Conservation (phyloP, 2,329 filamentous ascomycete species). For the Colletotrichum karsti region DNA sequence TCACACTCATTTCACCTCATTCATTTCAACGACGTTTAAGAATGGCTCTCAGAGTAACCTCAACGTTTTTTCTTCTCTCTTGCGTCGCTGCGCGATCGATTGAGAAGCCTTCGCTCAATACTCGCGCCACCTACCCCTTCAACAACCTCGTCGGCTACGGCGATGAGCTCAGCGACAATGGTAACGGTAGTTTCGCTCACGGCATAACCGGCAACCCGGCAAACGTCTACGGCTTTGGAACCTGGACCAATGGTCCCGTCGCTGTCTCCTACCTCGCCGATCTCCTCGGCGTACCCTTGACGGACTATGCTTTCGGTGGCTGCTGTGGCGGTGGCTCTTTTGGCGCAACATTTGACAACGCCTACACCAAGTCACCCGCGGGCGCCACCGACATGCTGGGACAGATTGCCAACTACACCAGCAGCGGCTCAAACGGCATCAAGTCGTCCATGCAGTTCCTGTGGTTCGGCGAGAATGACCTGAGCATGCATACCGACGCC, state of each 20-base stretch:
- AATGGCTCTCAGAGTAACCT: background rate
- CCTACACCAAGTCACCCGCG: slow-evolving; percentile 6
- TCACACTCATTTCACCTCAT: background rate
- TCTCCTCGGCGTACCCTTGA: background rate
- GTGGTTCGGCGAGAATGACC: slow-evolving; percentile 3
- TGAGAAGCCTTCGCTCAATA: background rate
- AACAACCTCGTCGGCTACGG: background rate
- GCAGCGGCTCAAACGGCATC: background rate
- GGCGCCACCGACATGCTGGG: slow-evolving; percentile 5
- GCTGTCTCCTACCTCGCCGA: slow-evolving; percentile 13
- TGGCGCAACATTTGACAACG: slow-evolving; percentile 7
- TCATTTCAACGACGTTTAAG: background rate
- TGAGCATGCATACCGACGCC: slow-evolving; percentile 5
- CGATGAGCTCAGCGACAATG: background rate
- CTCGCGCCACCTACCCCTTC: background rate
- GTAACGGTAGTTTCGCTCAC: background rate
- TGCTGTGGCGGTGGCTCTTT: slow-evolving; percentile 8
- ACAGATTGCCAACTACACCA: background rate
- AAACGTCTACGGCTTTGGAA: slow-evolving; percentile 8
- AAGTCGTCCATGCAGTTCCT: background rate
- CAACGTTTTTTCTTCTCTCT: background rate
- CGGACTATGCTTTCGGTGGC: slow-evolving; percentile 4
- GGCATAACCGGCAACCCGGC: slow-evolving; percentile 4
- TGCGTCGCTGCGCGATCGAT: background rate
- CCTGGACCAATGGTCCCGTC: slow-evolving; percentile 10